Conservation (phyloP, 495 filamentous ascomycete species). For the Patellaria atrata region DNA sequence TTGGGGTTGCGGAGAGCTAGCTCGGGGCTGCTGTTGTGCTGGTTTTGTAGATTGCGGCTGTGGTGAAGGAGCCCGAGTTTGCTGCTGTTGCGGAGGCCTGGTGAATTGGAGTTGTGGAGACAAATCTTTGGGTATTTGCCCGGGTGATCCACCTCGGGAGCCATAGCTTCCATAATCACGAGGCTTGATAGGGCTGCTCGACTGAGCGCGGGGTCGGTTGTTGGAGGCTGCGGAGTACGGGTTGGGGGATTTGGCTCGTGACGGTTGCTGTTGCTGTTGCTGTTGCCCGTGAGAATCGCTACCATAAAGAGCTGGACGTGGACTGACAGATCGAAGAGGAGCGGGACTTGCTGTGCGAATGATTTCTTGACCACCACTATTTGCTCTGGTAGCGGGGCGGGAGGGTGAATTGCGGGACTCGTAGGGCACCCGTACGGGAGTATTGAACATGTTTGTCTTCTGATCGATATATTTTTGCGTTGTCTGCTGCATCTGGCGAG, state of each 20-base stretch:
- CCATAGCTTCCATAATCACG: constrained; percentile 38
- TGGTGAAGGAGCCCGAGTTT: too few species aligned
- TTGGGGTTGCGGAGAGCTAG: constrained; percentile 41
- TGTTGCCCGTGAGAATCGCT: constrained; percentile 8
- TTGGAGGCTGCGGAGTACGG: constrained; percentile 33
- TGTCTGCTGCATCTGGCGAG: constrained; percentile 83
- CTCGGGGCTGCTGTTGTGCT: constrained; percentile 23
- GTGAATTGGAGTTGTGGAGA: constrained; percentile 20
- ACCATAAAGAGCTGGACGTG: constrained; percentile 33
- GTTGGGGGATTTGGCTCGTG: constrained; percentile 30
- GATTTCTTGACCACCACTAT: constrained; percentile 15
- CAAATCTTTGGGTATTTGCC: constrained; percentile 10
- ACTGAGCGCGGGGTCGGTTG: constrained; percentile 13
- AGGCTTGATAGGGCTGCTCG: constrained; percentile 38
- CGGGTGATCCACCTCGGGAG: constrained; percentile 30
- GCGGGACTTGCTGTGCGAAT: constrained; percentile 23
- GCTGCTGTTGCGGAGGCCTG: not conserved
- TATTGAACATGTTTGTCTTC: constrained; percentile 63
- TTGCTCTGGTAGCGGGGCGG: constrained; percentile 20
- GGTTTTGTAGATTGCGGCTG: too few species aligned
- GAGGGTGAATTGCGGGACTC: constrained; percentile 2
- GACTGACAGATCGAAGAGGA: constrained; percentile 24
- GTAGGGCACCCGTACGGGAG: constrained; percentile 13
- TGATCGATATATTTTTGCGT: constrained; percentile 76
- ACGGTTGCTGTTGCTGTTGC: constrained; percentile 27